Percentiles rank a stretch among this genome's conserved stretches.
Evolutionary conservation across 352 stramenopile genomes (phyloP).

Genomic region (Albugo candida): DNA sequence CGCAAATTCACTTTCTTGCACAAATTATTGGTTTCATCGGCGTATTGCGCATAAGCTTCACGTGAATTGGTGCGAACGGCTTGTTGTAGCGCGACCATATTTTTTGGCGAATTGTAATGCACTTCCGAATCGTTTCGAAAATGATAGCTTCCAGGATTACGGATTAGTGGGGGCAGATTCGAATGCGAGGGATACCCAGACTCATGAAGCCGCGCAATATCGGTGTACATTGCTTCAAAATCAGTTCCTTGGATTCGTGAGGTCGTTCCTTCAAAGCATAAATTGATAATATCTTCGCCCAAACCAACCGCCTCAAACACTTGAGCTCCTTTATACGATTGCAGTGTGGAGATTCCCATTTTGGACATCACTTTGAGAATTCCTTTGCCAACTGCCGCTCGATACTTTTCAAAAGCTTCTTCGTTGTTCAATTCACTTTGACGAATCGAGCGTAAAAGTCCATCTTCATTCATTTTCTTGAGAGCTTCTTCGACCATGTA

Average conservation of each 20-base stretch:
- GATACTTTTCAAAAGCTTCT: constrained; percentile 48
- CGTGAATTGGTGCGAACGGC: constrained; percentile 83
- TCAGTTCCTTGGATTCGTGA: constrained; percentile 85
- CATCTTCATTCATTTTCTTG: constrained; percentile 89
- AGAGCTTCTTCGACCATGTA: constrained; percentile 91
- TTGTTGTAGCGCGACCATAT: constrained; percentile 89
- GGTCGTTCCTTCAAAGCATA: constrained; percentile 73
- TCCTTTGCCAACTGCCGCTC: constrained; percentile 38
- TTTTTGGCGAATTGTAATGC: constrained; percentile 90
- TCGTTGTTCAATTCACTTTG: constrained; percentile 31
- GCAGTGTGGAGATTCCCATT: constrained; percentile 92
- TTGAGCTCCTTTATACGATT: constrained; percentile 90
- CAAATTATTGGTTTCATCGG: constrained; percentile 76
- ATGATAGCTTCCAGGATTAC: constrained; percentile 91
- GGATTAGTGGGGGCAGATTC: constrained; percentile 69
- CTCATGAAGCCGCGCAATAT: constrained; percentile 86
- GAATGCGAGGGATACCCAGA: constrained; percentile 69
- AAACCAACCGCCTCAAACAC: constrained; percentile 93
- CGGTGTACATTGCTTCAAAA: constrained; percentile 89
- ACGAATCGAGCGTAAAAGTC: constrained; percentile 45
- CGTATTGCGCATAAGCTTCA: constrained; percentile 86
- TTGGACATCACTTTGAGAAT: constrained; percentile 81
- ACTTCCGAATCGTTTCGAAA: constrained; percentile 87
- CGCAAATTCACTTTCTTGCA: constrained; percentile 83
- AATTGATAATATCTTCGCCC: constrained; percentile 80